Conservation (phyloP, 2,329 filamentous ascomycete genomes). For the Parastagonospora nodorum region DNA sequence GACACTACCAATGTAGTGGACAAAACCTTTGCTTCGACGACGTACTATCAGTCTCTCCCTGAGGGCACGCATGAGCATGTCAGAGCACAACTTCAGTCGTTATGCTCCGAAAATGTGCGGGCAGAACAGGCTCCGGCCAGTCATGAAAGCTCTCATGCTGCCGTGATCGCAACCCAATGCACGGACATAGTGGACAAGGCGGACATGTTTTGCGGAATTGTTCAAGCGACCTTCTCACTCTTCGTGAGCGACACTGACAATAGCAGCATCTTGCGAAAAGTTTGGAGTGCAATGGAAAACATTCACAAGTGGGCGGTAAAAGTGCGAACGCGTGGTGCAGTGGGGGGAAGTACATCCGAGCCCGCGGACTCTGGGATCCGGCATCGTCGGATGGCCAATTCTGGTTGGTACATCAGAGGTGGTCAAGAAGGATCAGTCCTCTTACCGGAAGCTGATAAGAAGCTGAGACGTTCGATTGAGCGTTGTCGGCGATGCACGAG, state of each 20-base stretch:
- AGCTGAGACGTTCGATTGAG: constrained; percentile 15
- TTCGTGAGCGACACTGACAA: constrained; percentile 30
- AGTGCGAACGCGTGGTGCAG: constrained; percentile 5
- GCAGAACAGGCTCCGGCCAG: not conserved
- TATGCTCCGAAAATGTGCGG: not conserved
- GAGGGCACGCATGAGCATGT: constrained; percentile 17
- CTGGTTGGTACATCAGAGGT: constrained; percentile 26
- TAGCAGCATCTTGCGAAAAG: constrained; percentile 26
- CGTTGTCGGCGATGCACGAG: constrained; percentile 25
- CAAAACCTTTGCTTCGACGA: constrained; percentile 27
- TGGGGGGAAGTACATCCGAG: constrained; percentile 9
- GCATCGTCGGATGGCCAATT: constrained; percentile 4
- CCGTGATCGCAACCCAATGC: constrained; percentile 17
- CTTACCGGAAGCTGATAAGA: constrained; percentile 13
- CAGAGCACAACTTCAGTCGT: not conserved
- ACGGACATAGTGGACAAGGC: constrained; percentile 12
- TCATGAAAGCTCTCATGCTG: constrained; percentile 13
- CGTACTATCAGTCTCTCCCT: constrained; percentile 29
- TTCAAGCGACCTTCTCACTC: constrained; percentile 21
- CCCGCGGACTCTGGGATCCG: not conserved
- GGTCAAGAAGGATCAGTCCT: constrained; percentile 2
- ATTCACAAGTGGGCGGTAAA: constrained; percentile 8
- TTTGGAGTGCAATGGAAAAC: constrained; percentile 32
- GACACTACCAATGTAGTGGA: constrained; percentile 18
- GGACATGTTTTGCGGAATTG: constrained; percentile 13